These are phyloP conservation scores for Acrasis kona DNA, from an alignment of 78 protist genomes.

Conservation along the genomic window DNA sequence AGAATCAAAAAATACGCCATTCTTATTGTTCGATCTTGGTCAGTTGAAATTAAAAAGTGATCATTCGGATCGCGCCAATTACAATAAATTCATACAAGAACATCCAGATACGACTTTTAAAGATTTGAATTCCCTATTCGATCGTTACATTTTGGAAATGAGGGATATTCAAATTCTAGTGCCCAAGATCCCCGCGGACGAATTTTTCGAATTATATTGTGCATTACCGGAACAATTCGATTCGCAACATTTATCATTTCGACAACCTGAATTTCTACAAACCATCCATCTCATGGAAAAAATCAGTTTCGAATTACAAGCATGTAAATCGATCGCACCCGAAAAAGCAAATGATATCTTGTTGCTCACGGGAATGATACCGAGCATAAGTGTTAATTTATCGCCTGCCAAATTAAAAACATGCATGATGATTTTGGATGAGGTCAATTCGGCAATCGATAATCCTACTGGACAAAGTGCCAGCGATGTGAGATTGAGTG, in stretches of 20 bases:
- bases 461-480: not conserved
- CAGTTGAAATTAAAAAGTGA: not conserved
- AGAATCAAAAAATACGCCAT: not conserved
- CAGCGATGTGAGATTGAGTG: too few species aligned
- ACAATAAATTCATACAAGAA: too few species aligned
- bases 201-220: not conserved
- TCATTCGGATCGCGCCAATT: too few species aligned
- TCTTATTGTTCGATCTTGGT: not conserved
- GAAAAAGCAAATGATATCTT: not conserved
- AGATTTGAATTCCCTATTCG: too few species aligned
- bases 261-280: too few species aligned
- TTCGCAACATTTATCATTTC: too few species aligned
- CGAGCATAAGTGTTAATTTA: not conserved
- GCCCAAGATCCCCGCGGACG: not conserved
- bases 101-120: too few species aligned
- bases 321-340: not conserved
- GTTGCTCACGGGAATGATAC: not conserved
- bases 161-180: not conserved
- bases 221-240: not conserved
- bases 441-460: not conserved
- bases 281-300: not conserved
- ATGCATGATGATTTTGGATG: not conserved
- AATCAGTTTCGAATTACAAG: not conserved
- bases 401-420: not conserved
- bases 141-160: not conserved